phyloP scores from a whole-genome alignment of 495 filamentous ascomycete genomes.

The Cryomyces antarcticus region DNA sequence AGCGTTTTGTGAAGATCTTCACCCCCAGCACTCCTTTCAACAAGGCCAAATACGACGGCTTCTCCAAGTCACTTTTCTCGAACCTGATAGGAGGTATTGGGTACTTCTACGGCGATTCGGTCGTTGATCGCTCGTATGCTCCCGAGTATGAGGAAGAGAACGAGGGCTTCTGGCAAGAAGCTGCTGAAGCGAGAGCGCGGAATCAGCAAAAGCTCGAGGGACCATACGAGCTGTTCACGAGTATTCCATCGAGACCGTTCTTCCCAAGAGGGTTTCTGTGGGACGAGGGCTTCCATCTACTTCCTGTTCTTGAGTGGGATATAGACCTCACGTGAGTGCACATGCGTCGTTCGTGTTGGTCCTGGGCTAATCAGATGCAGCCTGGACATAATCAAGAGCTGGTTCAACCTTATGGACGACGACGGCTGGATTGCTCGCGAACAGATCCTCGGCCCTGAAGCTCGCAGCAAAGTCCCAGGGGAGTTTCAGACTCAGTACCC shows the following conservation, averaged over 20 bases:
- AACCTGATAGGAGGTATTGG: conserved; percentile 91
- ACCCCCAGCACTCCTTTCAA: conserved; percentile 57
- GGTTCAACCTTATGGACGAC: conserved; percentile 89
- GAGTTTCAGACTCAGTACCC: conserved; percentile 96
- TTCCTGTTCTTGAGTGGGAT: conserved; percentile 87
- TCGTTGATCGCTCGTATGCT: conserved; percentile 79
- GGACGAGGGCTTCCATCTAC: conserved; percentile 94
- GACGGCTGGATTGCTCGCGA: conserved; percentile 96
- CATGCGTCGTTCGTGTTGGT: not conserved
- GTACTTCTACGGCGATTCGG: conserved; percentile 71
- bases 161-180: conserved; percentile 93
- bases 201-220: conserved; percentile 51
- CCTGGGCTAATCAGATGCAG: conserved; percentile 11
- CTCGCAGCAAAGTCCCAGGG: conserved; percentile 81
- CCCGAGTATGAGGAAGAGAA: conserved; percentile 89
- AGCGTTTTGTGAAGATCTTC: conserved; percentile 56
- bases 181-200: conserved; percentile 49
- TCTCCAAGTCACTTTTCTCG: conserved; percentile 78
- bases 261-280: conserved; percentile 93
- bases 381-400: conserved; percentile 82
- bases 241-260: conserved; percentile 83
- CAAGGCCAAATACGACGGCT: conserved; percentile 48
- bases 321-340: conserved; percentile 54
- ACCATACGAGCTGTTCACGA: conserved; percentile 77
- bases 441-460: conserved; percentile 88